Evolutionary conservation across 768 basidiomycete genomes (phyloP), one percentile per base, ranked within the genome.

Genomic region (Tulasnella sp.): DNA sequence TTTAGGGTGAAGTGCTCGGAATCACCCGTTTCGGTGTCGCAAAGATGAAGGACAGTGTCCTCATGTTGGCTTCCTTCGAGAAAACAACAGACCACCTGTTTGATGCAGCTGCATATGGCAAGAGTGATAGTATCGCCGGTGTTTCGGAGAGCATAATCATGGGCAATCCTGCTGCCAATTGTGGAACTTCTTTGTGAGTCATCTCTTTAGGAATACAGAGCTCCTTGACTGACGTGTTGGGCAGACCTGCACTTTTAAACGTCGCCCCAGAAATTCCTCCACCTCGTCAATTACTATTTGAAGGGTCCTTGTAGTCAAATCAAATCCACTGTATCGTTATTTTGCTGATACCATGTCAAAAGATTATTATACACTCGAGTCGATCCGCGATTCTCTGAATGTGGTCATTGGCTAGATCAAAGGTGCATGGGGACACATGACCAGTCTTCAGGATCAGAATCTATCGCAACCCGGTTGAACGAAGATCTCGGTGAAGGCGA

Each of bases 81-180:
- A 98, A 98, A 71, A 98, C 95, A 13, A 99, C 95, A 12, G 95
- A 99, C 69, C 95, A 99, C 65, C 69, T 99, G 54, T 99, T 99
- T 67, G 91, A 99, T 61, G 95, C 95, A 2, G 83, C 95, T 8
- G 87, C 95, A 2, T 92, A 83, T 64, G 89, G 91, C 9, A 98
- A 98, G 67, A 89, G 80, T 44, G 95, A 99, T 61, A 78, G 76
- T 51, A 95, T 99, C 48, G 81, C 88, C 27, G 95, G 95, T 45
- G 93, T 99, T 5, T 98, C 95, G 16, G 95, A 99, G 65, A 96
- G 93, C 63, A 99, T 99, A 63, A 98, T 99, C 65, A 92, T 99
- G 90, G 92, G 92, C 28, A 95, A 93, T 60, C 81, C 92, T 32
- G 91, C 92, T 0, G 83, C 89, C 4, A 84, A 79, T 60, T 92